phyloP scores from a whole-genome alignment of 768 basidiomycete genomes.

The Psilocybe azurescens region DNA sequence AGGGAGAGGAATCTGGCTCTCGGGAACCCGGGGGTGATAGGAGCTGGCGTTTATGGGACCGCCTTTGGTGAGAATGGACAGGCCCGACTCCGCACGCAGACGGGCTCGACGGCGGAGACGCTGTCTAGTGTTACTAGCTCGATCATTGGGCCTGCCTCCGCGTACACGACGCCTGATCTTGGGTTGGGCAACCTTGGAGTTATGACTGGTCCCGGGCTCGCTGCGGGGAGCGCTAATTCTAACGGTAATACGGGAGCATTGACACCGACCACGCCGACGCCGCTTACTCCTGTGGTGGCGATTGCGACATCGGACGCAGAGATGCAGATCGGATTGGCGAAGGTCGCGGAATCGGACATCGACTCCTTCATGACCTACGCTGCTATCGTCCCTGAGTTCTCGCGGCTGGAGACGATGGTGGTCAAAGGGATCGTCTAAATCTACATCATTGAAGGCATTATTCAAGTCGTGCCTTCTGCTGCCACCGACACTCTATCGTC shows the following conservation, averaged over 20 bases:
- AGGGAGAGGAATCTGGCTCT: constrained; percentile 42
- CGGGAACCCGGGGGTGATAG: constrained; percentile 11
- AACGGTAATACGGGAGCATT: constrained; percentile 25
- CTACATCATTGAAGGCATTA: neutral
- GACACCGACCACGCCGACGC: constrained; percentile 56
- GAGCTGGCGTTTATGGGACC: constrained; percentile 32
- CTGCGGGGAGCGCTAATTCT: neutral
- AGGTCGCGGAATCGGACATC: constrained; percentile 83
- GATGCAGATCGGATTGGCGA: constrained; percentile 75
- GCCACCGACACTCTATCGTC: neutral
- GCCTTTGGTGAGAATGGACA: constrained; percentile 40
- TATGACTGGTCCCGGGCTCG: constrained; percentile 24
- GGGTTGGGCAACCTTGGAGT: constrained; percentile 36
- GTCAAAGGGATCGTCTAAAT: constrained; percentile 60
- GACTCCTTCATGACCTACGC: constrained; percentile 89
- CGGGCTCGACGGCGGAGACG: constrained; percentile 48
- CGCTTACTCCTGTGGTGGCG: constrained; percentile 73
- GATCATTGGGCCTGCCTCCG: constrained; percentile 39
- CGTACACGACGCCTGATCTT: constrained; percentile 71
- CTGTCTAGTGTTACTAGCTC: constrained; percentile 34
- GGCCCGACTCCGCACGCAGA: constrained; percentile 58
- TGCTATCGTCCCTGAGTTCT: constrained; percentile 84
- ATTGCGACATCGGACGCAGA: constrained; percentile 76
- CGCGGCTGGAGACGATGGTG: constrained; percentile 79
- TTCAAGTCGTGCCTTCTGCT: neutral